phyloP scores from a whole-genome alignment of 345 rosid species.

The Cardiospermum halicacabum region DNA sequence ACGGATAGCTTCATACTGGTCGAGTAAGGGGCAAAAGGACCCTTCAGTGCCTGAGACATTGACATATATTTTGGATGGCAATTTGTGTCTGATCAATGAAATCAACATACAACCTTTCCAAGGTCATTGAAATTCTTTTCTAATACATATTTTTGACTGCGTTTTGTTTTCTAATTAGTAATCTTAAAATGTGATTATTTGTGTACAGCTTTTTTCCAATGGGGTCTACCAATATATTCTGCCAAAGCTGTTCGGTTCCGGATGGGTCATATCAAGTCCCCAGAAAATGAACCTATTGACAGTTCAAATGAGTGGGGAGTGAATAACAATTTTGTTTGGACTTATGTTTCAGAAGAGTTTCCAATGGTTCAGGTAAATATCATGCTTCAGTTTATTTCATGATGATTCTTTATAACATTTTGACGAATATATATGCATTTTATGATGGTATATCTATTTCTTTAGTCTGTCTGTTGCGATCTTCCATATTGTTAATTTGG shows the following conservation, averaged over 20 bases:
- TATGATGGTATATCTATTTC: not conserved
- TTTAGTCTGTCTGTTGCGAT: not conserved
- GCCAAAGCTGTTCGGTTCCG: conserved; percentile 66
- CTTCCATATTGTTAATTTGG: not conserved
- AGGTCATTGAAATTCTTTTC: conserved; percentile 38
- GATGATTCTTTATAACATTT: not conserved
- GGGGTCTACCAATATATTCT: conserved; percentile 72
- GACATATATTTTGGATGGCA: conserved; percentile 54
- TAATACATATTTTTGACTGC: not conserved
- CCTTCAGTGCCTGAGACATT: conserved; percentile 87
- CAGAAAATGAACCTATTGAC: conserved; percentile 19
- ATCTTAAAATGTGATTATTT: conserved; percentile 12
- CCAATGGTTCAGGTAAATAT: conserved; percentile 82
- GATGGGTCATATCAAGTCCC: conserved; percentile 49
- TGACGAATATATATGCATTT: not conserved
- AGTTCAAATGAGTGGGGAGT: conserved; percentile 25
- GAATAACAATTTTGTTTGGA: conserved; percentile 56
- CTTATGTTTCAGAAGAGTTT: conserved; percentile 80
- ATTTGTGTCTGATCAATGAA: conserved; percentile 68
- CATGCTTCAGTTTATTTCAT: not conserved
- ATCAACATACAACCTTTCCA: conserved; percentile 70
- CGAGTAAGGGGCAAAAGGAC: conserved; percentile 67
- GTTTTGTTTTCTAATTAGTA: conserved; percentile 14
- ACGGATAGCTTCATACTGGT: conserved; percentile 80
- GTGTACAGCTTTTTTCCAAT: conserved; percentile 72